A percentile compares a stretch with the other conserved stretches of the same genome.
phyloP scores from a whole-genome alignment of 257 asterid species.

The Solanum medicagineum region DNA sequence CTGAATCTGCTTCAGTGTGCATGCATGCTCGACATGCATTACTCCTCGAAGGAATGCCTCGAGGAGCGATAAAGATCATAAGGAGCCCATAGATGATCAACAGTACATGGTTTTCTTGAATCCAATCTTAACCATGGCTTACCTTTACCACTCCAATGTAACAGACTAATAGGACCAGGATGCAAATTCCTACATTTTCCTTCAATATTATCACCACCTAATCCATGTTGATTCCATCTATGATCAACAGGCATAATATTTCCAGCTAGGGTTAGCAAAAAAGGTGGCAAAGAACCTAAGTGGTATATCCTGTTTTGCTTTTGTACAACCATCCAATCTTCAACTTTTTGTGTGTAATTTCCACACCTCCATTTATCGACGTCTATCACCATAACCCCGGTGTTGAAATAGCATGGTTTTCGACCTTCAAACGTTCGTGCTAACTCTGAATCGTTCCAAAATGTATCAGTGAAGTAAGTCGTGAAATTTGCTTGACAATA shows the following conservation, averaged over 20 bases:
- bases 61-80: slow-evolving; percentile 28
- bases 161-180: slow-evolving; percentile 26
- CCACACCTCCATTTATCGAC: slow-evolving; percentile 25
- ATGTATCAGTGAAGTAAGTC: slow-evolving; percentile 16
- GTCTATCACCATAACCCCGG: slow-evolving; percentile 36
- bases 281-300: slow-evolving; percentile 32
- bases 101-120: slow-evolving; percentile 24
- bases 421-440: slow-evolving; percentile 14
- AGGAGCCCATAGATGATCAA: slow-evolving; percentile 33
- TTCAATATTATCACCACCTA: slow-evolving; percentile 29
- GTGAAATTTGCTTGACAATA: slow-evolving; percentile 27
- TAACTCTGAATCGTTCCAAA: slow-evolving; percentile 12
- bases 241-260: slow-evolving; percentile 24
- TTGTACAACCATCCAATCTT: slow-evolving; percentile 34
- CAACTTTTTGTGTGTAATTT: slow-evolving; percentile 15
- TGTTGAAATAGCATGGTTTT: slow-evolving; percentile 30
- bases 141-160: slow-evolving; percentile 49
- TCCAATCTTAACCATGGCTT: slow-evolving; percentile 40
- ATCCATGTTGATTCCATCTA: slow-evolving; percentile 34
- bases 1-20: neutral
- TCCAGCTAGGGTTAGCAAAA: slow-evolving; percentile 26
- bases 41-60: slow-evolving; percentile 23
- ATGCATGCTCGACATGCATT: neutral
- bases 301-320: slow-evolving; percentile 26
- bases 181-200: slow-evolving; percentile 15